Conservation (phyloP, 306 rosid genomes). For the Malus asiatica region DNA sequence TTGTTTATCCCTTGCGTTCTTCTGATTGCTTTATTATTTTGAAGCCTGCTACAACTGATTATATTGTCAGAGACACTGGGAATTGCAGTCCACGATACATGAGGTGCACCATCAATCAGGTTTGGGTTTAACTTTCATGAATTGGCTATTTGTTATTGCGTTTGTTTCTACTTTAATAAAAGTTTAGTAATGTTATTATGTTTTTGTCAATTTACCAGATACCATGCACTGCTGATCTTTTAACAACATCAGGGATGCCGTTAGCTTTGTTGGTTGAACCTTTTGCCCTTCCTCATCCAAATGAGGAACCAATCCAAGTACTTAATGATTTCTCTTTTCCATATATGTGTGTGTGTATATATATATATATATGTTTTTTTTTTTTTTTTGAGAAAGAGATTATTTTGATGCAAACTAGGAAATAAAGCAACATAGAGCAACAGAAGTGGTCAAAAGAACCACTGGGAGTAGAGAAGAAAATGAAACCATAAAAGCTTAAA, state of each 20-base stretch:
- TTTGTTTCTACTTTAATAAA: background rate
- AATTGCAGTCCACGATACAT: conserved; percentile 98
- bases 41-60: conserved; percentile 97
- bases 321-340: background rate
- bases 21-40: conserved; percentile 17
- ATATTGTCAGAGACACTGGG: conserved; percentile 76
- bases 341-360: no score
- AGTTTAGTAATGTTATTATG: background rate
- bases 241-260: conserved; percentile 94
- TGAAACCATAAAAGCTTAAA: background rate
- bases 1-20: conserved; percentile 2
- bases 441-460: background rate
- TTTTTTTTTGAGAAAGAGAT: no score
- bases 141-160: background rate
- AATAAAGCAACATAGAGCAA: background rate
- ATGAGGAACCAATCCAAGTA: conserved; percentile 97
- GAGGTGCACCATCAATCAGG: conserved; percentile 99
- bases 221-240: conserved; percentile 86
- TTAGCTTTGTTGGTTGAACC: conserved; percentile 97
- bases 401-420: background rate
- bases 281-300: conserved; percentile 90
- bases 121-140: conserved; percentile 22
- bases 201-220: conserved; percentile 43
- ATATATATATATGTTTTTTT: no score
- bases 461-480: background rate